Percentiles rank a stretch among this genome's conserved stretches.
Evolutionary conservation across 148 eudicot genomes (phyloP).

Genomic region (Silene latifolia): DNA sequence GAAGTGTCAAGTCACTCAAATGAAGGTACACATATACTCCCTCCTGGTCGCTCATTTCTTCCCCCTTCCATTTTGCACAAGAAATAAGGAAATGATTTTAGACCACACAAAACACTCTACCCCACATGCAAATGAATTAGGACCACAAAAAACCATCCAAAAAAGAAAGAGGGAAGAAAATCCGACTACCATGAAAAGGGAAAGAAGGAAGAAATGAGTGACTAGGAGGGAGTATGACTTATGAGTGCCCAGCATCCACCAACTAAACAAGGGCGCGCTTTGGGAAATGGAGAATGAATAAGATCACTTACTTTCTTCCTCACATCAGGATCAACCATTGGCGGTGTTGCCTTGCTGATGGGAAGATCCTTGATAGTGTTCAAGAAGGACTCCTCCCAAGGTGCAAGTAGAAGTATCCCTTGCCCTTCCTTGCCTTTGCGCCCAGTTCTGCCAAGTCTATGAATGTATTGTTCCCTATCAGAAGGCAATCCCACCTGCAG

Average conservation of each 20-base stretch:
- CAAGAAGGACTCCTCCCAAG: conserved; percentile 86
- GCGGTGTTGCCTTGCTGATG: conserved; percentile 48
- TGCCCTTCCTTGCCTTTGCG: conserved; percentile 97
- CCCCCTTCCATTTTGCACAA: too few relatives aligned
- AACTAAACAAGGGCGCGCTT: neutral
- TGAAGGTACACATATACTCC: neutral
- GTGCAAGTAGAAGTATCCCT: conserved; percentile 80
- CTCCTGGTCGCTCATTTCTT: too few relatives aligned
- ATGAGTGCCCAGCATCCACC: neutral
- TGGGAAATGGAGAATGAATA: neutral
- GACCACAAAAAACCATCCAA: too few relatives aligned
- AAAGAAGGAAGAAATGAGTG: too few relatives aligned
- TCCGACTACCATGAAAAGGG: too few relatives aligned
- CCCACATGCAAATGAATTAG: too few relatives aligned
- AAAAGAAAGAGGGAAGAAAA: too few relatives aligned
- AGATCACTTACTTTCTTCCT: conserved; percentile 53
- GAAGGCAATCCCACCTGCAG: conserved; percentile 82
- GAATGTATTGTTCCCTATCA: conserved; percentile 87
- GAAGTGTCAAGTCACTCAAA: neutral
- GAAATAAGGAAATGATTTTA: too few relatives aligned
- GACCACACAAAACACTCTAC: too few relatives aligned
- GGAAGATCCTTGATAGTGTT: conserved; percentile 69
- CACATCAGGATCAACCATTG: conserved; percentile 65
- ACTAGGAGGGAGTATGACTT: too few relatives aligned
- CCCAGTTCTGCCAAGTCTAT: conserved; percentile 97